Percentiles rank a stretch among this genome's conserved stretches.
Evolutionary conservation across 2,329 filamentous ascomycete genomes (phyloP).

Genomic region (Pseudogymnoascus sp.): DNA sequence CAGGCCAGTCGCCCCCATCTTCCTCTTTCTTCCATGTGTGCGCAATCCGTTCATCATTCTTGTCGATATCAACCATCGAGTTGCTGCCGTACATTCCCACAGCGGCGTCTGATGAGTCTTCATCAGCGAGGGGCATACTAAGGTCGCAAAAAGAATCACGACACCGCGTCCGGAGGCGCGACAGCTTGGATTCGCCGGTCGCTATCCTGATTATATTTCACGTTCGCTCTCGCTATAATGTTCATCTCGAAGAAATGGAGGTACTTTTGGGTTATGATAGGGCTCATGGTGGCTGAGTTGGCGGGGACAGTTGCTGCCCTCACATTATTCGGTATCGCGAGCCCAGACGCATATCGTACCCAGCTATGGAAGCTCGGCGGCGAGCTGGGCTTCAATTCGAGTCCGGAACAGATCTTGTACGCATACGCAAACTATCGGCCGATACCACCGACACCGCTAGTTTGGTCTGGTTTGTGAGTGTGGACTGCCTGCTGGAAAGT

Average conservation of each 20-base stretch:
- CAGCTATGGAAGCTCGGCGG: constrained; percentile 68
- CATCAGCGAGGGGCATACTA: constrained; percentile 3
- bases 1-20: background rate
- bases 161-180: background rate
- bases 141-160: constrained; percentile 9
- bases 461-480: constrained; percentile 69
- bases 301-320: constrained; percentile 58
- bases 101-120: constrained; percentile 11
- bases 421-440: constrained; percentile 66
- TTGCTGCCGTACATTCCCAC: constrained; percentile 5
- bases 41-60: background rate
- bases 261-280: constrained; percentile 39
- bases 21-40: background rate
- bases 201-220: background rate
- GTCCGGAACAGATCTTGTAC: constrained; percentile 62
- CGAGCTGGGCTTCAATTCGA: constrained; percentile 67
- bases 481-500: background rate
- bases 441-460: constrained; percentile 56
- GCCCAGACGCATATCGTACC: constrained; percentile 66
- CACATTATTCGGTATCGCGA: constrained; percentile 65
- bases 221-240: constrained; percentile 5
- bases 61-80: background rate
- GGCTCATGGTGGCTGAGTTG: constrained; percentile 61
- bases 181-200: constrained; percentile 2
- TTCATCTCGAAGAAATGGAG: constrained; percentile 42